These are phyloP conservation scores for Cyberlindnera mississippiensis DNA, from an alignment of 805 yeast species.

Conservation along the genomic window DNA sequence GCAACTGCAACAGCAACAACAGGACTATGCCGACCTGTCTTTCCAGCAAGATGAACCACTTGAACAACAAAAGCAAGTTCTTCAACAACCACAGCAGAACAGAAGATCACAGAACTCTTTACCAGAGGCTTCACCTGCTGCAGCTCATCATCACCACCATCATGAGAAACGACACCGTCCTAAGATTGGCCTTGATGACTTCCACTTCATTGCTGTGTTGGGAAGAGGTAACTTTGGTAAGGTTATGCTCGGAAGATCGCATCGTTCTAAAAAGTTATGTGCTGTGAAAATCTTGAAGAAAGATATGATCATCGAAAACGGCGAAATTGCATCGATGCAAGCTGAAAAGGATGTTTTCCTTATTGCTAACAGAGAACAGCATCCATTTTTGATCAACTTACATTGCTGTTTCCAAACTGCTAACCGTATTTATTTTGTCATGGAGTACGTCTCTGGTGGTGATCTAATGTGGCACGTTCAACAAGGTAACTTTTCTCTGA, in stretches of 20 bases:
- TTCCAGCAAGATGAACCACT: slow-evolving; percentile 14
- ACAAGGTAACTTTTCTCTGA: slow-evolving; percentile 79
- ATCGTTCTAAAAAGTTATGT: slow-evolving; percentile 74
- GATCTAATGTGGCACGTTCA: slow-evolving; percentile 99
- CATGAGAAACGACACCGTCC: slow-evolving; percentile 44
- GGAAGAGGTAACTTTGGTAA: slow-evolving; percentile 99
- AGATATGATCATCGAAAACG: slow-evolving; percentile 91
- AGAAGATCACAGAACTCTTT: slow-evolving; percentile 7
- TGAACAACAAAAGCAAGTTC: slow-evolving; percentile 2
- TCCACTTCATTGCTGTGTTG: slow-evolving; percentile 87
- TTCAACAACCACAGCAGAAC: not conserved
- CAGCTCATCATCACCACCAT: too few species aligned
- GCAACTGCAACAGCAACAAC: slow-evolving; percentile 20
- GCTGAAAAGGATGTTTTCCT: slow-evolving; percentile 91
- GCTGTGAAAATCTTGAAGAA: slow-evolving; percentile 97
- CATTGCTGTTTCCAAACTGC: slow-evolving; percentile 98
- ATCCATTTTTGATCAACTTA: slow-evolving; percentile 88
- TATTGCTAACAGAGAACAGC: slow-evolving; percentile 78
- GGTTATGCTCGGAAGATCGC: slow-evolving; percentile 94
- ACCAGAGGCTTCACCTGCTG: slow-evolving; percentile 1
- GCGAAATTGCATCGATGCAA: slow-evolving; percentile 91
- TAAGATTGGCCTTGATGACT: slow-evolving; percentile 90
- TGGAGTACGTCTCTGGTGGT: slow-evolving; percentile 98
- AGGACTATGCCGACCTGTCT: slow-evolving; percentile 15
- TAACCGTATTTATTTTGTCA: slow-evolving; percentile 93